Percentiles rank a stretch among this genome's conserved stretches.
Evolutionary conservation across 306 rosid species (phyloP).

Genomic region (Trichosanthes truncata): DNA sequence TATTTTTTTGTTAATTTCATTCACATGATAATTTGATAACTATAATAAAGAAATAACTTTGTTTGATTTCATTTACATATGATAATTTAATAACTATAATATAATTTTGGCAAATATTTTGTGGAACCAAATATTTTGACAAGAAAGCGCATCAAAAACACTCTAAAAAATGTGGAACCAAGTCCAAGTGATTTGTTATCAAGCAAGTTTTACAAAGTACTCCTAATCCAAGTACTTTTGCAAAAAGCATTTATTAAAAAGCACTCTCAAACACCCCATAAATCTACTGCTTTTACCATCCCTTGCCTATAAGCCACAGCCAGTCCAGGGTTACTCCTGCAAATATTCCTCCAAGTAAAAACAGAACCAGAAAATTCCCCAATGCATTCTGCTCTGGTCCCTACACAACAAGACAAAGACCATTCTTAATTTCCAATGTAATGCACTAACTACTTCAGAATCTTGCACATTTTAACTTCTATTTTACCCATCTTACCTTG

Average conservation of each 20-base stretch:
- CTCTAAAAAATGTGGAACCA: background rate
- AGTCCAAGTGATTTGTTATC: too few species aligned
- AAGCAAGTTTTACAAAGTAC: background rate
- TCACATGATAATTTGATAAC: too few species aligned
- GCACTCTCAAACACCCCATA: background rate
- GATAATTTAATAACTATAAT: too few species aligned
- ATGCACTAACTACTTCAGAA: background rate
- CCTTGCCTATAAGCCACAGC: conserved; percentile 94
- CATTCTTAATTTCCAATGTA: background rate
- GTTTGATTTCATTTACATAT: too few species aligned
- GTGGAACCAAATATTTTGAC: too few species aligned
- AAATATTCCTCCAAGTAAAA: conserved; percentile 63
- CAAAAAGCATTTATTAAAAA: background rate
- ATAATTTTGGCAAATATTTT: too few species aligned
- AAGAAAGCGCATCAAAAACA: too few species aligned
- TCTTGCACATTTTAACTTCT: background rate
- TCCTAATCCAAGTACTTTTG: background rate
- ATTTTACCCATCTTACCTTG: conserved; percentile 38
- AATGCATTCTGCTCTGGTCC: conserved; percentile 97
- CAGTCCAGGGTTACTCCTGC: conserved; percentile 83
- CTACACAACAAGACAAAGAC: conserved; percentile 23
- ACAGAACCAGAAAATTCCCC: conserved; percentile 76
- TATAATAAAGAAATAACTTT: too few species aligned
- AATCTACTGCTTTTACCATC: conserved; percentile 40
- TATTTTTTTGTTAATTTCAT: too few species aligned